These are phyloP conservation scores for Sarocladiaceae sp. DNA, from an alignment of 2,329 filamentous ascomycete genomes.

Conservation along the genomic window DNA sequence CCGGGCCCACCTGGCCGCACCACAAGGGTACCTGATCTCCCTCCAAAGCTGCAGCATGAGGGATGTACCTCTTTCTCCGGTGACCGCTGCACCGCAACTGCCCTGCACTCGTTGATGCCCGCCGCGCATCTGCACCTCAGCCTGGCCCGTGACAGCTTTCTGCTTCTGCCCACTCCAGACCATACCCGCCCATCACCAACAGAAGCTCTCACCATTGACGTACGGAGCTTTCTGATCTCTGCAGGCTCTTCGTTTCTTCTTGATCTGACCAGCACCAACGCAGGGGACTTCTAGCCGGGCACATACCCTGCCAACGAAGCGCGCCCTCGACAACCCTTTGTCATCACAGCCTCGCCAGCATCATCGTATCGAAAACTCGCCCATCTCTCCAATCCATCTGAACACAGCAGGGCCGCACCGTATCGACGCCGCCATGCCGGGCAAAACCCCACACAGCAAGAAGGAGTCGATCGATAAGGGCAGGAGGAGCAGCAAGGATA, in stretches of 20 bases:
- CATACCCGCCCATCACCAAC: background rate
- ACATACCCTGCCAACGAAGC: background rate
- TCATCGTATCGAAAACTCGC: conserved; percentile 1
- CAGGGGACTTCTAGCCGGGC: background rate
- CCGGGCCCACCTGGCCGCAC: background rate
- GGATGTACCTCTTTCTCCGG: conserved; percentile 11
- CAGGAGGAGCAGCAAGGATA: conserved; percentile 66
- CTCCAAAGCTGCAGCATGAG: conserved; percentile 16
- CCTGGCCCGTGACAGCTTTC: conserved; percentile 8
- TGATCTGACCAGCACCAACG: background rate
- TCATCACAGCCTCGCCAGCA: conserved; percentile 7
- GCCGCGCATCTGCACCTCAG: conserved; percentile 9
- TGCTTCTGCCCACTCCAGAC: background rate
- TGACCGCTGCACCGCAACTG: no score
- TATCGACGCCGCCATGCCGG: conserved; percentile 51
- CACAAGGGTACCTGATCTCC: conserved; percentile 6
- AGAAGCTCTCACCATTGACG: conserved; percentile 5
- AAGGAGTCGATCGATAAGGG: conserved; percentile 57
- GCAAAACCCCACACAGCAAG: conserved; percentile 70
- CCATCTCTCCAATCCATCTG: background rate
- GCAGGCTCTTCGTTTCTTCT: background rate
- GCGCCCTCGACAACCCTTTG: conserved; percentile 17
- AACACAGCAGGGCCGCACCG: background rate
- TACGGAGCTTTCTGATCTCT: background rate
- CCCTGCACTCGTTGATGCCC: background rate